A percentile compares a stretch with the other conserved stretches of the same genome.
phyloP scores from a whole-genome alignment of 2,329 filamentous ascomycete genomes.

The Bipolaris sorokiniana region DNA sequence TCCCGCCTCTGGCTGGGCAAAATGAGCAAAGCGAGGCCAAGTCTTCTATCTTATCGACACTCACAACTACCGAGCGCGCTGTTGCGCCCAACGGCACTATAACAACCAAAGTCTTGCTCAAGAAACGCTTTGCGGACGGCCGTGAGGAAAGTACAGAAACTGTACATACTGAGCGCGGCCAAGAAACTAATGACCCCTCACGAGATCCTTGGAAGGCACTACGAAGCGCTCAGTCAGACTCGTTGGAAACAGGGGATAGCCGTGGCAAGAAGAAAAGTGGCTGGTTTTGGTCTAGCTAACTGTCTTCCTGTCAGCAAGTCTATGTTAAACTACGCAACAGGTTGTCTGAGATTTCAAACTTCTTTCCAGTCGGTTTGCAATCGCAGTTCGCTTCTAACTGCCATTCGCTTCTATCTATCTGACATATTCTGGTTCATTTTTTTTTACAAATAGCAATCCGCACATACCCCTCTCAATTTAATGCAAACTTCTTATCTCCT shows the following conservation, averaged over 20 bases:
- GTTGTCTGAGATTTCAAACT: neutral
- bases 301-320: neutral
- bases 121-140: constrained; percentile 65
- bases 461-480: constrained; percentile 12
- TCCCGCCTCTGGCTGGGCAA: constrained; percentile 17
- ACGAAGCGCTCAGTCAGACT: constrained; percentile 14
- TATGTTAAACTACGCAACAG: neutral
- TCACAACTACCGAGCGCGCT: constrained; percentile 63
- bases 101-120: constrained; percentile 63
- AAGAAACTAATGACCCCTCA: constrained; percentile 18
- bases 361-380: too few relatives aligned
- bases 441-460: neutral
- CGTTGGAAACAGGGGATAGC: constrained; percentile 7
- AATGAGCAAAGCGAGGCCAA: constrained; percentile 24
- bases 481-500: neutral
- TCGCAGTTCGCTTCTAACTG: too few relatives aligned
- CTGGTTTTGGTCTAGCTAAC: constrained; percentile 42
- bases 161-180: constrained; percentile 52
- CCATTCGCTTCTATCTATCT: neutral
- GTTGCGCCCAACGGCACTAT: constrained; percentile 63
- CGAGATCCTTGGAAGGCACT: constrained; percentile 22
- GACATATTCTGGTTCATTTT: neutral
- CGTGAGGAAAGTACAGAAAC: constrained; percentile 65
- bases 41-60: constrained; percentile 58
- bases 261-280: constrained; percentile 30